phyloP scores from a whole-genome alignment of 805 yeast species.

The Millerozyma acaciae region DNA sequence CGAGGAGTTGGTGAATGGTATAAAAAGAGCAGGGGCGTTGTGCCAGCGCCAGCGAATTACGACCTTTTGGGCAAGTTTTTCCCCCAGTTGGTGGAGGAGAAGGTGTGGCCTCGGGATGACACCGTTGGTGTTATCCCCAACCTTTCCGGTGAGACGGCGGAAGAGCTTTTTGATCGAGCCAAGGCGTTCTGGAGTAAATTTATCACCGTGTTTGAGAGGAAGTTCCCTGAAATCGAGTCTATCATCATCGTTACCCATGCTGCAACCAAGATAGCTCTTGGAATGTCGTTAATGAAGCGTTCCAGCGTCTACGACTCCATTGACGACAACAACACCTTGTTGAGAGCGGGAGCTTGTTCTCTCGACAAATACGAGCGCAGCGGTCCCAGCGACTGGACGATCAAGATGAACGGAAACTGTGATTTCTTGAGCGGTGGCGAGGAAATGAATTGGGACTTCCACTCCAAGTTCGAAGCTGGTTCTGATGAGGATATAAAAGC shows the following conservation, averaged over 20 bases:
- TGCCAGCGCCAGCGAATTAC: conserved; percentile 65
- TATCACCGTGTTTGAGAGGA: conserved; percentile 51
- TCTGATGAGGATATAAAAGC: conserved; percentile 78
- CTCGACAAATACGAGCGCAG: conserved; percentile 53
- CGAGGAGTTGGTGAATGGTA: conserved; percentile 94
- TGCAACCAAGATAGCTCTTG: conserved; percentile 85
- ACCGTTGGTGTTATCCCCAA: conserved; percentile 59
- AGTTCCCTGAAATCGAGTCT: conserved; percentile 57
- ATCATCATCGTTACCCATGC: conserved; percentile 87
- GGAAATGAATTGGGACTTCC: conserved; percentile 92
- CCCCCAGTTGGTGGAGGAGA: conserved; percentile 33
- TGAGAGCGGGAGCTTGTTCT: conserved; percentile 82
- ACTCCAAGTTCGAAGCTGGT: conserved; percentile 76
- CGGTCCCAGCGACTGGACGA: conserved; percentile 47
- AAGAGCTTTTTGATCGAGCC: conserved; percentile 65
- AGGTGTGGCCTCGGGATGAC: conserved; percentile 45
- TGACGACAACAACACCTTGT: conserved; percentile 34
- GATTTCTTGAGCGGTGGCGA: conserved; percentile 73
- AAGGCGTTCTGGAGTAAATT: conserved; percentile 50
- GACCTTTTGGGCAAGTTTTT: conserved; percentile 52
- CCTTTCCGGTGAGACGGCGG: conserved; percentile 67
- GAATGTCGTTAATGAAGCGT: conserved; percentile 65
- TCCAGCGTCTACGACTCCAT: conserved; percentile 48
- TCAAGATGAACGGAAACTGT: conserved; percentile 68
- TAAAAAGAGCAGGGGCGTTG: conserved; percentile 57